A percentile compares a stretch with the other conserved stretches of the same genome.
phyloP scores from a whole-genome alignment of 75 land plant species.

The Picea sitchensis region DNA sequence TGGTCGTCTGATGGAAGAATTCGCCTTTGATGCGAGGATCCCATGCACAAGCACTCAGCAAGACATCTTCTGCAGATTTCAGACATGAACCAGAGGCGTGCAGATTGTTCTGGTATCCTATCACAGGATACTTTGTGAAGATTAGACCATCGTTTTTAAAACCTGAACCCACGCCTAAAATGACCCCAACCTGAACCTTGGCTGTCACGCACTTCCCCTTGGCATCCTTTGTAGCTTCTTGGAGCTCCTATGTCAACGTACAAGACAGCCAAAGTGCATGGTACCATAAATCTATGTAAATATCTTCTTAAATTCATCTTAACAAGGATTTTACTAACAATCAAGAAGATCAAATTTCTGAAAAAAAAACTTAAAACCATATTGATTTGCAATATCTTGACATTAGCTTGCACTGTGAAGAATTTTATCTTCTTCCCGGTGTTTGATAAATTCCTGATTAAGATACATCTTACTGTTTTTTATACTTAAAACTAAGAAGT shows the following conservation, averaged over 20 bases:
- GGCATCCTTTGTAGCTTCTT: slow-evolving; percentile 29
- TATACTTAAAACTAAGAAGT: too few species aligned
- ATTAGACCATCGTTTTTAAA: slow-evolving; percentile 36
- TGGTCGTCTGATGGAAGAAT: slow-evolving; percentile 54
- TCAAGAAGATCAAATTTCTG: too few species aligned
- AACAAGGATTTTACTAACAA: too few species aligned
- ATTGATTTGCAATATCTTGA: too few species aligned
- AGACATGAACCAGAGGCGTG: slow-evolving; percentile 63
- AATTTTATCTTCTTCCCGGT: too few species aligned
- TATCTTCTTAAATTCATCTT: neutral
- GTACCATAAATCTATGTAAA: neutral
- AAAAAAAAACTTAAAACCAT: too few species aligned
- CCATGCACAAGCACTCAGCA: slow-evolving; percentile 42
- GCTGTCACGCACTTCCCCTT: slow-evolving; percentile 14
- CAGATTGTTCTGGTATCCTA: slow-evolving; percentile 54
- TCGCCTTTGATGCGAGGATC: slow-evolving; percentile 63
- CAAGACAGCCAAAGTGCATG: neutral
- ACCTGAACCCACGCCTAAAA: slow-evolving; percentile 24
- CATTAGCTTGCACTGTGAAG: too few species aligned
- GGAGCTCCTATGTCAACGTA: slow-evolving; percentile 33
- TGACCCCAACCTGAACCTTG: neutral
- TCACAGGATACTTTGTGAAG: slow-evolving; percentile 68
- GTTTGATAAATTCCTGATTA: too few species aligned
- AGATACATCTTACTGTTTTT: too few species aligned
- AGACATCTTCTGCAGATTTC: slow-evolving; percentile 15